Evolutionary conservation across 116 monocot species (phyloP), one percentile per base, ranked within the genome.

Genomic region (Papilionanthe hybrid): DNA sequence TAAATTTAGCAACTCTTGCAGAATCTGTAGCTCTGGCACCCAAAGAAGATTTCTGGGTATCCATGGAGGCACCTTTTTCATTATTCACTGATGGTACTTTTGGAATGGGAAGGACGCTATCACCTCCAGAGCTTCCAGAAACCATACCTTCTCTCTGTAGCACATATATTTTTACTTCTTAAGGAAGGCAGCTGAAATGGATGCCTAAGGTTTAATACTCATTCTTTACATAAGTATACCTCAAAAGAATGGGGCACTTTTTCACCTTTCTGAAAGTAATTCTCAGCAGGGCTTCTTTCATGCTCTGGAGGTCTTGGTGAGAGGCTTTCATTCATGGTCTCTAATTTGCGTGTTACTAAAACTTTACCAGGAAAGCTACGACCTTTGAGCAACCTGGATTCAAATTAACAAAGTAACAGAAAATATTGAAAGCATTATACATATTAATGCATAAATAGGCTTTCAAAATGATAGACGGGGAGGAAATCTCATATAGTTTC

Each of bases 311-410:
- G 75, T 45, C 69, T 83, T 78, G 89, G 82, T 72, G 80, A 87
- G 19, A 60, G 53, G 68, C 58, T 73, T 56, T 88, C 85, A 78
- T 87, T 84, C 22, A 93, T 12, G 77, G 91, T 88, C 75, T 94
- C 94, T 45, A 90, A 72, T 81, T 78, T 90, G 32, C 94, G 86
- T 75, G 84, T 90, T 67, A 98, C 75, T 84, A 98, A 60, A 91
- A 98, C 87, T 86, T 94, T 98, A 32, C 98, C 97, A 80, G 98
- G 98, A 83, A 98, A 94, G 78, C 91, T 94, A 37, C 98, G 94
- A 66, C 98, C 94, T 87, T 90, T 92, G 60, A 98, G 88, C 56
- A 94, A 85, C 84, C 94, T 98, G 85, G 43, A 81, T 29, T 77
- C 66, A 43, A 47, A 83, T 29, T 27, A 20, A 82, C 20, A 37